Conservation (phyloP, 2,329 filamentous ascomycete genomes). For the Ascochyta koolunga region DNA sequence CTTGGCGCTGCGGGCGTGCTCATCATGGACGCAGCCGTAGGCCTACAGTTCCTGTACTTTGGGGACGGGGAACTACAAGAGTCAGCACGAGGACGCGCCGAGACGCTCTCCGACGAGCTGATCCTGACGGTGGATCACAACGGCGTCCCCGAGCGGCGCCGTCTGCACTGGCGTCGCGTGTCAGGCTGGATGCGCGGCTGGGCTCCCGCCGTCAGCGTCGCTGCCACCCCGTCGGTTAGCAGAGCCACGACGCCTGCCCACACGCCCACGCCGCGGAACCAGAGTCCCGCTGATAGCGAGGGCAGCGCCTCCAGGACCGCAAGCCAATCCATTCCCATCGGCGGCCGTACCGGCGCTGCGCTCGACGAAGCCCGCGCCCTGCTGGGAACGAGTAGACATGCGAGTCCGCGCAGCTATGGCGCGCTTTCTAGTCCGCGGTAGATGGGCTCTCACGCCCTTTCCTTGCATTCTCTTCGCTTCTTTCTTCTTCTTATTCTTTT, state of each 20-base stretch:
- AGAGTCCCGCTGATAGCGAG: constrained; percentile 20
- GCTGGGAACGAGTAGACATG: constrained; percentile 39
- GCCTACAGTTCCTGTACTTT: constrained; percentile 67
- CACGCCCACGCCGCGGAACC: constrained; percentile 16
- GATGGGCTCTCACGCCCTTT: not conserved
- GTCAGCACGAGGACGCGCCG: constrained; percentile 30
- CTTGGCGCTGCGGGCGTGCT: constrained; percentile 70
- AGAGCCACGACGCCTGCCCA: constrained; percentile 36
- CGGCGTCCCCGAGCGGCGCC: constrained; percentile 38
- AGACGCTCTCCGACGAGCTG: constrained; percentile 55
- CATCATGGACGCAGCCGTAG: constrained; percentile 66
- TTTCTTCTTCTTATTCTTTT: no score
- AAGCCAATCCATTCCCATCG: constrained; percentile 27
- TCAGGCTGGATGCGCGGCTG: constrained; percentile 71
- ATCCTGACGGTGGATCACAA: constrained; percentile 51
- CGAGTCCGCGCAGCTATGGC: constrained; percentile 45
- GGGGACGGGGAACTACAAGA: constrained; percentile 49
- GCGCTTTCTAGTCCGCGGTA: constrained; percentile 4
- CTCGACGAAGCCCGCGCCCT: constrained; percentile 47
- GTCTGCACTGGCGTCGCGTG: constrained; percentile 62
- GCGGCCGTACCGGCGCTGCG: constrained; percentile 22
- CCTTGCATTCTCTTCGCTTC: no score
- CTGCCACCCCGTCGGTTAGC: constrained; percentile 41
- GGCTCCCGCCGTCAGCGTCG: constrained; percentile 60
- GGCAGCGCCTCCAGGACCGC: constrained; percentile 1